Base-by-base conservation (phyloP, 805 yeast species). In the Sugiyamaella smithiae region DNA sequence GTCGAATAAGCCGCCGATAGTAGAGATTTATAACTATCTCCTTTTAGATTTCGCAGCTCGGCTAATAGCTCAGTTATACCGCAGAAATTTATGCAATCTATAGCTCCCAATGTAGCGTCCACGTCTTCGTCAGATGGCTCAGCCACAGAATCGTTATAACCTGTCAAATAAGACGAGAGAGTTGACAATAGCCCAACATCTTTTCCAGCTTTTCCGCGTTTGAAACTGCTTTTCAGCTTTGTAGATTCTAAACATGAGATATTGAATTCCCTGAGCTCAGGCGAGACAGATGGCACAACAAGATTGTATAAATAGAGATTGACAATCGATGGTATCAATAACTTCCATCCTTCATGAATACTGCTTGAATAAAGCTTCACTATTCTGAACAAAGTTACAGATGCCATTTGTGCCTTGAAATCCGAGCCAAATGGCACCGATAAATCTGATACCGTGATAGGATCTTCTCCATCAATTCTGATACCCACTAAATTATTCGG, bases 51-150 rank as follows among this genome's bases (percentile, higher is more conserved):
- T 20, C 38, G 12, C 19, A 35, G 9, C 22, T 35, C 38, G 4
- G 12, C 20, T 5, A 16, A 19, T 12, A 35, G 20, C 16, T 35
- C 70, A 3, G 75, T 65, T 4, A 89, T 68, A 43, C 78, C 77
- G 53, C 93, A 81, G 0, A 91, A 80, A 45, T 78, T 78, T 45
- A 91, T 74, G 63, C 97, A 91, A 56, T 90, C 96, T 37, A 84
- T 69, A 0, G 97, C 85, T 4, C 88, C 82, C 11, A 85, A 65
- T 0, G 98, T 87, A 4, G 87, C 78, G 54, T 89, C 96, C 43
- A 93, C 84, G 57, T 91, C 97, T 60, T 88, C 96, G 49, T 87
- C 95, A 1, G 95, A 79, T 9, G 99, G 99, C 65, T 91, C 98
- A 0, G 85, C 83, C 2, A 86, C 81, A 46, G 88, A 95, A 59